These are phyloP conservation scores for Rhizopus sp. DNA, from an alignment of 371 early-diverging fungal species.

Conservation along the genomic window DNA sequence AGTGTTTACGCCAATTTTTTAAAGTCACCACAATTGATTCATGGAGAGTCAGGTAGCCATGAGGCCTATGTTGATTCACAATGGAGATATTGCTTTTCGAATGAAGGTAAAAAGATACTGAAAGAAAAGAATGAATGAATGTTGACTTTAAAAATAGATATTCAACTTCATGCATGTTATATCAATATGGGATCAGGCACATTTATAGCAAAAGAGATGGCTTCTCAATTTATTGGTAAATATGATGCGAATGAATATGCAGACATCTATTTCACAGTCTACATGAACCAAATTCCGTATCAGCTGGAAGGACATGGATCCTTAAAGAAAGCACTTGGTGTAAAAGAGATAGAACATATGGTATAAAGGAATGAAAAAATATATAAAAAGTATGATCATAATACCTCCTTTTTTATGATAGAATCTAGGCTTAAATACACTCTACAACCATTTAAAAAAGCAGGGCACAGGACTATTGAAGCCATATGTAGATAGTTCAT, in stretches of 20 bases:
- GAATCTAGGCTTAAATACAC: conserved; percentile 34
- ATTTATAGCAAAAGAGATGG: conserved; percentile 54
- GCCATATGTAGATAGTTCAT: conserved; percentile 5
- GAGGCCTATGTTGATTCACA: conserved; percentile 54
- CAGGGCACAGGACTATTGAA: conserved; percentile 7
- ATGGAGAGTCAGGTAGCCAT: conserved; percentile 53
- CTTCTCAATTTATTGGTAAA: conserved; percentile 51
- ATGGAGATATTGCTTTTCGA: conserved; percentile 69
- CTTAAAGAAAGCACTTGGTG: not conserved
- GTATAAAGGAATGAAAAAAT: conserved; percentile 19
- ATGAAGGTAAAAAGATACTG: conserved; percentile 46
- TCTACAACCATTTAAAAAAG: conserved; percentile 34
- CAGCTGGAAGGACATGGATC: conserved; percentile 43
- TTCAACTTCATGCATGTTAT: conserved; percentile 61
- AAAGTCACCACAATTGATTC: conserved; percentile 55
- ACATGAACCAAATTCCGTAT: conserved; percentile 62
- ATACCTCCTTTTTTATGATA: not conserved
- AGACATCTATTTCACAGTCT: conserved; percentile 64
- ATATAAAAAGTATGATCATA: not conserved
- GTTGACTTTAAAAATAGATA: conserved; percentile 25
- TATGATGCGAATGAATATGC: conserved; percentile 51
- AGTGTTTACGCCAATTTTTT: conserved; percentile 67
- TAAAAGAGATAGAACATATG: conserved; percentile 16
- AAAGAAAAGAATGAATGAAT: too few species aligned
- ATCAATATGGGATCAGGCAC: conserved; percentile 58